These are phyloP conservation scores for Xylariaceae sp. DNA, from an alignment of 2,329 filamentous ascomycete genomes.

Conservation along the genomic window DNA sequence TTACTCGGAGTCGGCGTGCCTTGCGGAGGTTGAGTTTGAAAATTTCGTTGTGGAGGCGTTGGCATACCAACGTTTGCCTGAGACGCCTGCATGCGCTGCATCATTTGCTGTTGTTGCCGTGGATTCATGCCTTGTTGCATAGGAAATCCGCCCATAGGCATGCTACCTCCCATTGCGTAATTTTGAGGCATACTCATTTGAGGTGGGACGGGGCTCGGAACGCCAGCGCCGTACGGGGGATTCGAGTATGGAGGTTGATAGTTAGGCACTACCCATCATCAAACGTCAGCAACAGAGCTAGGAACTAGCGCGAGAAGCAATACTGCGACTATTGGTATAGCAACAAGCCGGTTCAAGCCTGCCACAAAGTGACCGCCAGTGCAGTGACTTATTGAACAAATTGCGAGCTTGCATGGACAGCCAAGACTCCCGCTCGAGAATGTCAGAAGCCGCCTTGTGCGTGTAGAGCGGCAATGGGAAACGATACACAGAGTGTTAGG, in stretches of 20 bases:
- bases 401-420: slow-evolving; percentile 20
- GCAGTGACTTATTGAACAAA: not conserved
- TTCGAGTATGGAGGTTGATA: slow-evolving; percentile 64
- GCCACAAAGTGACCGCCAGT: not conserved
- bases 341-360: not conserved
- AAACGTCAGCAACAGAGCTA: slow-evolving; percentile 38
- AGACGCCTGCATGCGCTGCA: slow-evolving; percentile 51
- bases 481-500: slow-evolving; percentile 15
- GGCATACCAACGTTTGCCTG: slow-evolving; percentile 46
- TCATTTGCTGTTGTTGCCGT: slow-evolving; percentile 49
- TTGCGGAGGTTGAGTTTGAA: slow-evolving; percentile 45
- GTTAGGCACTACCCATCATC: slow-evolving; percentile 52
- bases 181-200: slow-evolving; percentile 56
- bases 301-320: slow-evolving; percentile 22
- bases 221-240: slow-evolving; percentile 61
- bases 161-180: slow-evolving; percentile 61
- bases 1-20: slow-evolving; percentile 46
- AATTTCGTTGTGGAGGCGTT: slow-evolving; percentile 46
- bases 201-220: slow-evolving; percentile 55
- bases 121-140: slow-evolving; percentile 61
- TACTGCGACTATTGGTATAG: slow-evolving; percentile 7
- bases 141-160: slow-evolving; percentile 59
- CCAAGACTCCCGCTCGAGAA: slow-evolving; percentile 18
- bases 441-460: slow-evolving; percentile 23
- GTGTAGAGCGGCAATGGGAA: slow-evolving; percentile 24